Evolutionary conservation across 2,329 filamentous ascomycete genomes (phyloP).

Genomic region (Ilyonectria robusta): DNA sequence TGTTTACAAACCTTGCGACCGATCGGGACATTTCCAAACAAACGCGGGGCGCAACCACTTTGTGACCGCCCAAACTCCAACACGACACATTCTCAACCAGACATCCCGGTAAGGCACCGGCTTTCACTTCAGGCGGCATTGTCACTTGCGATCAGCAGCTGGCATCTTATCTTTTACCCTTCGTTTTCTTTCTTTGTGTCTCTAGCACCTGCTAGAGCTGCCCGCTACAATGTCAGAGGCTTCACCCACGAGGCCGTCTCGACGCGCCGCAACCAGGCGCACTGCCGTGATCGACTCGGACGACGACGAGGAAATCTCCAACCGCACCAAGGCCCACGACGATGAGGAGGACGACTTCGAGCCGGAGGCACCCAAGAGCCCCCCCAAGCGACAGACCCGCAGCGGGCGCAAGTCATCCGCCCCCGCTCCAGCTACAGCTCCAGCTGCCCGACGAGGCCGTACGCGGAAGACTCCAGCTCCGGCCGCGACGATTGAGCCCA

Average conservation of each 20-base stretch:
- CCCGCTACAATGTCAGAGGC: constrained; percentile 50
- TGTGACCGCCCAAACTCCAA: constrained; percentile 31
- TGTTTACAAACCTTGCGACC: constrained; percentile 60
- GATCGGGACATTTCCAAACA: constrained; percentile 58
- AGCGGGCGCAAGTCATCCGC: constrained; percentile 58
- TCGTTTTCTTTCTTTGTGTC: constrained; percentile 7
- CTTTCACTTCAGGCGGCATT: constrained; percentile 17
- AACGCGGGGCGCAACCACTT: constrained; percentile 52
- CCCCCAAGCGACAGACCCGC: constrained; percentile 64
- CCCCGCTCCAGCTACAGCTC: constrained; percentile 62
- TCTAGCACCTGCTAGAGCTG: constrained; percentile 21
- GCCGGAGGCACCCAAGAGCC: constrained; percentile 74
- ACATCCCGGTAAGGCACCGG: constrained; percentile 24
- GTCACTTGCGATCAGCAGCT: constrained; percentile 11
- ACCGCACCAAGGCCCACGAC: constrained; percentile 68
- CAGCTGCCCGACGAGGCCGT: constrained; percentile 60
- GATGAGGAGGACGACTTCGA: constrained; percentile 84
- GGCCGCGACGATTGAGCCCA: constrained; percentile 50
- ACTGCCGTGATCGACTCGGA: constrained; percentile 85
- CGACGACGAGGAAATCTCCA: constrained; percentile 77
- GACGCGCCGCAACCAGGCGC: constrained; percentile 70
- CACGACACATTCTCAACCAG: constrained; percentile 24
- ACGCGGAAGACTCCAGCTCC: constrained; percentile 59
- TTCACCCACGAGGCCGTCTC: constrained; percentile 54
- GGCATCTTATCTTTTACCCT: not conserved